These are phyloP conservation scores for Citrus hindsii DNA, from an alignment of 345 rosid species.

Conservation along the genomic window DNA sequence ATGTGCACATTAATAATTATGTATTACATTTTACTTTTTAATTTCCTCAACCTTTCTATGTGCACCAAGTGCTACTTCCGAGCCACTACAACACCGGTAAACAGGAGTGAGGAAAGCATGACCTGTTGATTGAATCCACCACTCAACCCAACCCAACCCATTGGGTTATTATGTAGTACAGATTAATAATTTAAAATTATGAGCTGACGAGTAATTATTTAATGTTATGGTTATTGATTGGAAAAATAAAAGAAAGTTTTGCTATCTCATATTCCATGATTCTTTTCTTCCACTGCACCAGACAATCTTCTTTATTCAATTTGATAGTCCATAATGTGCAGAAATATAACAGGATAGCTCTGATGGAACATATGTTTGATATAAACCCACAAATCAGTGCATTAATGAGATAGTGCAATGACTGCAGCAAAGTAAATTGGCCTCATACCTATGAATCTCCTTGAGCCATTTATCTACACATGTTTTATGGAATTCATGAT, in stretches of 20 bases:
- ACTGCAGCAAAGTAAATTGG: neutral
- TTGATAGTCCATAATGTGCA: neutral
- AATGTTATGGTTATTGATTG: neutral
- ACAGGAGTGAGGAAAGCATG: neutral
- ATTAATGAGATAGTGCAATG: neutral
- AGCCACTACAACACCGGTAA: neutral
- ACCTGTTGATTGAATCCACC: neutral
- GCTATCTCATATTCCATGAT: neutral
- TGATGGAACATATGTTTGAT: neutral
- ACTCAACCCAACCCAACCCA: neutral
- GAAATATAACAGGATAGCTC: neutral
- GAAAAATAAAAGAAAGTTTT: neutral
- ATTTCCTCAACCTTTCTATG: neutral
- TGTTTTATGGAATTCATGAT: slow-evolving; percentile 78
- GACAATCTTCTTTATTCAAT: neutral
- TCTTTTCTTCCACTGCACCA: neutral
- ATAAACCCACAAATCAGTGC: neutral
- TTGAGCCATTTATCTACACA: slow-evolving; percentile 97
- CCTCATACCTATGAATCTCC: slow-evolving; percentile 89
- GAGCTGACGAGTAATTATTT: neutral
- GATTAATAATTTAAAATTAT: neutral
- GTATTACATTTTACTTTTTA: neutral
- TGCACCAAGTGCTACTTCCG: neutral
- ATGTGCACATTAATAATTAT: neutral
- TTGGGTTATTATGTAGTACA: neutral